Base-by-base conservation (phyloP, 768 basidiomycete genomes). In the Hydnum rufescens region DNA sequence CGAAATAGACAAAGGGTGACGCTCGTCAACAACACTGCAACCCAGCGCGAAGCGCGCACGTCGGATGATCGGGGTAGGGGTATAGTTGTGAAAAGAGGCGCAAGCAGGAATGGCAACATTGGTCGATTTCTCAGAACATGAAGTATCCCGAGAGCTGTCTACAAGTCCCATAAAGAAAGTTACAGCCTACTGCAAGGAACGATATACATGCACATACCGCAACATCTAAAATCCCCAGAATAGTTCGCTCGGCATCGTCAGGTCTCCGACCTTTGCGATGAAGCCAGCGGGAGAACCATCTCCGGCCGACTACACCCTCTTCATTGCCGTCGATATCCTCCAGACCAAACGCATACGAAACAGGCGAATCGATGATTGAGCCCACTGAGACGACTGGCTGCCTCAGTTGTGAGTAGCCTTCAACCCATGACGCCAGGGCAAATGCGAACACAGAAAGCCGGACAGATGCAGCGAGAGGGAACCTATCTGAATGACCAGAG, bases 361-460 rank as follows among this genome's bases (percentile, higher is more conserved):
- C 36, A 28, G 51, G 44, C n/a, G n/a, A n/a, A 49, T 49, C 46
- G 44, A 58, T 19, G 54, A 49, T n/a, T 25, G 54, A 51, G n/a
- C 52, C 52, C 30, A n/a, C n/a, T n/a, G n/a, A n/a, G n/a, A n/a
- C n/a, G n/a, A n/a, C n/a, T n/a, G n/a, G n/a, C 51, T 54, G 43
- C 6, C 59, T 46, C 4, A 60, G 30, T 28, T 55, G 55, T 1
- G 59, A 57, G 28, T 54, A 54, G 23, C 59, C 59, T 51, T 60
- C 59, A 4, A 58, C 51, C 59, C 59, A 60, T 34, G 58, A 54
- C n/a, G 59, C 53, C 5, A 60, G 44, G n/a, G 59, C 56, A 36
- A 55, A 57, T 16, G 58, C 53, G 51, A 51, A 42, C 22, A 32
- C 39, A 5, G 51, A 25, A 22, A 52, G 39, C 39, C 51, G 51